Percentiles rank a stretch among this genome's conserved stretches.
Evolutionary conservation across 1,284 basidiomycete species (phyloP).

Genomic region (Microbotryum intermedium): DNA sequence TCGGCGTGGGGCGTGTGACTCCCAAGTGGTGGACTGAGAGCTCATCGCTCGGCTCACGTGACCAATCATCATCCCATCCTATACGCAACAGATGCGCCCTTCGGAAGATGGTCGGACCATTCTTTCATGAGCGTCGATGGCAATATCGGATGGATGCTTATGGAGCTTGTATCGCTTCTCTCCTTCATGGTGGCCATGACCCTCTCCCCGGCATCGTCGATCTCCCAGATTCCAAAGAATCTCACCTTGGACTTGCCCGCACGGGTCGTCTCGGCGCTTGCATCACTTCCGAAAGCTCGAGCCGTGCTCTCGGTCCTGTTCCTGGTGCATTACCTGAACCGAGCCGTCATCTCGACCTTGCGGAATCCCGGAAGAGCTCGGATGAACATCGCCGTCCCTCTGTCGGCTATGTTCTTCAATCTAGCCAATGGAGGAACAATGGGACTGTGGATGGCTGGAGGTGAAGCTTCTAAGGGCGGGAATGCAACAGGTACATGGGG

Average conservation of each 20-base stretch:
- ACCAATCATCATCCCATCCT: too few species aligned
- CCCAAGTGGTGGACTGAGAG: too few species aligned
- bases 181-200: conserved; percentile 21
- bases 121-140: conserved; percentile 29
- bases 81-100: conserved; percentile 35
- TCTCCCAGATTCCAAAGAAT: not conserved
- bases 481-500: not conserved
- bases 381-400: conserved; percentile 20
- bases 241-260: not conserved
- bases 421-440: conserved; percentile 14
- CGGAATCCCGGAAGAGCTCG: conserved; percentile 18
- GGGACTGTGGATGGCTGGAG: conserved; percentile 13
- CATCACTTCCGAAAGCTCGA: conserved; percentile 8
- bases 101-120: conserved; percentile 34
- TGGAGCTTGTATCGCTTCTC: conserved; percentile 32
- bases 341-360: conserved; percentile 14
- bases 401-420: conserved; percentile 23
- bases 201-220: not conserved
- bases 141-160: conserved; percentile 36
- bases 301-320: conserved; percentile 10
- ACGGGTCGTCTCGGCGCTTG: not conserved
- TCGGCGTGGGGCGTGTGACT: too few species aligned
- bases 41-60: too few species aligned
- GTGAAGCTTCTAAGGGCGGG: not conserved
- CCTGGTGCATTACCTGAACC: conserved; percentile 23